Base-by-base conservation (phyloP, 257 asterid genomes). In the Penstemon barbatus region DNA sequence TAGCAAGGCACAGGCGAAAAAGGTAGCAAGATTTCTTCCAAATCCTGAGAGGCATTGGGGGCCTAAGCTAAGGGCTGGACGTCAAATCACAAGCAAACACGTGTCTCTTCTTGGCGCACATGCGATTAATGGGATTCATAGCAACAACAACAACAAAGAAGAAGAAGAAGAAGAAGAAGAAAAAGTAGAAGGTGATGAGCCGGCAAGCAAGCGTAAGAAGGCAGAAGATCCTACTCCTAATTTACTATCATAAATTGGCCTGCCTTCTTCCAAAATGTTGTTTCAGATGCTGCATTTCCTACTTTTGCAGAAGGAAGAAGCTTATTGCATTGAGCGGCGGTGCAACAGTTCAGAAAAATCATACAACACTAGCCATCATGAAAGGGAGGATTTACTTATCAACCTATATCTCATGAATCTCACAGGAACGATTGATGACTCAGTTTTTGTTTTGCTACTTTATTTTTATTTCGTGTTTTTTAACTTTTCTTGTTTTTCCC, bases 41-140 rank as follows among this genome's bases (percentile, higher is more conserved):
- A 94, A 94, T 66, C 99, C 99, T 0, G 99, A 90, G 78, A 81
- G 91, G 75, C 89, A 94, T 65, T 94, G 99, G 99, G 99, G 99
- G 15, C 99, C 99, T 38, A 94, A 94, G 77, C 86, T 91, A n/a
- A 94, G 95, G 82, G 99, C 99, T 1, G 99, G 99, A 4, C 97
- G 99, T 33, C 79, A 76, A 74, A 83, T 94, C 46, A 90, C 92
- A 0, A 86, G 88, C 82, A 94, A 94, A 73, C 97, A 94, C 55
- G 84, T 76, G 5, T 94, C 99, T 38, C 92, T 94, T 74, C 71
- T 90, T 40, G 99, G 99, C 39, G 84, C 75, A 11, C 90, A 89
- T 3, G 96, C 89, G 0, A 57, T 94, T 56, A 86, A 83, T 19
- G 86, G 73, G 49, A 46, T 84, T 12, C 33, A 25, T 25, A 0